Conservation (phyloP, 805 yeast species). For the Ogataea naganishii region DNA sequence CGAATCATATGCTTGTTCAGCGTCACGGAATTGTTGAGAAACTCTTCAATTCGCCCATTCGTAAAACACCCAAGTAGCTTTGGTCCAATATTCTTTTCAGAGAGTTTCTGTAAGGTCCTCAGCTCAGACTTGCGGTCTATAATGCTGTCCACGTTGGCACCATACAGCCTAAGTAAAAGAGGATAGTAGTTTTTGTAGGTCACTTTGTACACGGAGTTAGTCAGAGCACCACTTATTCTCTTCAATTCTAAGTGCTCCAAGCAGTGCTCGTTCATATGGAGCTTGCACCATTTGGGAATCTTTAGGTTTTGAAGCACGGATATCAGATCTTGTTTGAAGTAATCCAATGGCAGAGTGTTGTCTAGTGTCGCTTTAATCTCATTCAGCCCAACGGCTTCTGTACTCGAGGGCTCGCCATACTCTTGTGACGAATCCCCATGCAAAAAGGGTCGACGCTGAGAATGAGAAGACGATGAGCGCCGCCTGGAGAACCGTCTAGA, state of each 20-base stretch:
- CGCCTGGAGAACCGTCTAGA: slow-evolving; percentile 10
- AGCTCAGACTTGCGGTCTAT: slow-evolving; percentile 84
- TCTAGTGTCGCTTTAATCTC: slow-evolving; percentile 54
- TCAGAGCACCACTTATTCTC: slow-evolving; percentile 87
- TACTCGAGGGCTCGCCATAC: too few relatives aligned
- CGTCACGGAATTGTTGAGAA: slow-evolving; percentile 73
- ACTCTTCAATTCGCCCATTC: slow-evolving; percentile 94
- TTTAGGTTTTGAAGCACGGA: slow-evolving; percentile 52
- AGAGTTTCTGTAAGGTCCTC: slow-evolving; percentile 60
- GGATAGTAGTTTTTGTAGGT: slow-evolving; percentile 37
- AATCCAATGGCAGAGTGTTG: slow-evolving; percentile 71
- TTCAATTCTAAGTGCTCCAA: slow-evolving; percentile 40
- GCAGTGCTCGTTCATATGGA: slow-evolving; percentile 24
- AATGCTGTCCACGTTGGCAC: slow-evolving; percentile 75
- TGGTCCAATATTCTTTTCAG: slow-evolving; percentile 80
- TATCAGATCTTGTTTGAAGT: slow-evolving; percentile 74
- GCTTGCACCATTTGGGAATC: slow-evolving; percentile 74
- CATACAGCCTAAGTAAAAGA: slow-evolving; percentile 74
- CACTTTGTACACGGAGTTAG: slow-evolving; percentile 80
- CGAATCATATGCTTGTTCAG: slow-evolving; percentile 67
- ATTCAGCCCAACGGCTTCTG: slow-evolving; percentile 10
- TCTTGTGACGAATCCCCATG: slow-evolving; percentile 7
- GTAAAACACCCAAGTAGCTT: slow-evolving; percentile 78
- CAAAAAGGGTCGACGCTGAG: slow-evolving; percentile 9
- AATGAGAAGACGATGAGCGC: slow-evolving; percentile 17